A percentile compares a stretch with the other conserved stretches of the same genome.
phyloP scores from a whole-genome alignment of 345 rosid species.

The Eucalyptus pumila region DNA sequence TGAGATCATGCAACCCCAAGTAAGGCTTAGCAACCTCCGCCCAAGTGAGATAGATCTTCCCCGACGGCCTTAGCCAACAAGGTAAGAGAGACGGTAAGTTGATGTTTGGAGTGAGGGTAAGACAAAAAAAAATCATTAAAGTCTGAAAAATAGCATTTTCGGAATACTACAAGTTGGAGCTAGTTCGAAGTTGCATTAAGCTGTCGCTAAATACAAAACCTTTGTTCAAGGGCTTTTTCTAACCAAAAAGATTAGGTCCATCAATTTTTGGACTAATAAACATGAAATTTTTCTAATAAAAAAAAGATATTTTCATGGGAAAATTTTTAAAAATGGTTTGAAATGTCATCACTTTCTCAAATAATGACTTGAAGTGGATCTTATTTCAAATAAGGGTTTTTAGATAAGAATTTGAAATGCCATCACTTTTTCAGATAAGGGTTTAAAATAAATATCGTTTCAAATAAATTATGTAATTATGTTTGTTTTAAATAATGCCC shows the following conservation, averaged over 20 bases:
- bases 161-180: not conserved
- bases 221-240: not conserved
- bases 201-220: not conserved
- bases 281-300: not conserved
- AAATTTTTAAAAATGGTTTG: rapidly evolving
- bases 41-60: not conserved
- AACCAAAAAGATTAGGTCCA: not conserved
- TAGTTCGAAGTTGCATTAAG: not conserved
- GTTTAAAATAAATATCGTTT: too few relatives aligned
- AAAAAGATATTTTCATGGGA: too few relatives aligned
- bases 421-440: too few relatives aligned
- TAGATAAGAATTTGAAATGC: rapidly evolving
- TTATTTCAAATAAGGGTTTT: too few relatives aligned
- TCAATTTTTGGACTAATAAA: not conserved
- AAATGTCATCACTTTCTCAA: rapidly evolving
- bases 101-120: not conserved
- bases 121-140: not conserved
- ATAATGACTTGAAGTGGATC: rapidly evolving
- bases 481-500: rapidly evolving
- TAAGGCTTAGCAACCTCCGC: not conserved
- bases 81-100: not conserved
- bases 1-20: not conserved
- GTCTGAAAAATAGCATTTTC: not conserved
- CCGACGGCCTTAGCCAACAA: rapidly evolving
- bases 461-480: too few relatives aligned